These are phyloP conservation scores for Dipteronia sinensis DNA, from an alignment of 345 rosid species.

Conservation along the genomic window DNA sequence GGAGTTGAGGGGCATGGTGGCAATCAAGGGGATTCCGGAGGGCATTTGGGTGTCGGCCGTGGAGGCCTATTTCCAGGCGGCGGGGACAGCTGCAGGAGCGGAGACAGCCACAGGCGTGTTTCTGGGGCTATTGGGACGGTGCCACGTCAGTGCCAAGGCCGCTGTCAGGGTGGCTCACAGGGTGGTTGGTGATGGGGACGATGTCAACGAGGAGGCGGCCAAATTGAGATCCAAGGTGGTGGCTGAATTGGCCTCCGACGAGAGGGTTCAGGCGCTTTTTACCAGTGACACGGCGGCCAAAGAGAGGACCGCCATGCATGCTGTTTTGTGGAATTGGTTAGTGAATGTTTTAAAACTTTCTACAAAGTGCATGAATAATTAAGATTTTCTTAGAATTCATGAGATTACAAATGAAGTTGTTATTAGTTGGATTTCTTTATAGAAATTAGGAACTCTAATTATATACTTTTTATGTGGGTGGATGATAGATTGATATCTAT, in stretches of 20 bases:
- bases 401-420: no score
- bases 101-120: conserved; percentile 90
- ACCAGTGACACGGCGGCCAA: conserved; percentile 49
- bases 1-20: conserved; percentile 88
- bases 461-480: no score
- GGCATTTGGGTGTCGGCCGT: conserved; percentile 93
- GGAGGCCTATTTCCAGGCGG: conserved; percentile 83
- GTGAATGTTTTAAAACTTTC: conserved; percentile 3
- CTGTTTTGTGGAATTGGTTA: conserved; percentile 91
- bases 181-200: conserved; percentile 52
- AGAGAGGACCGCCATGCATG: conserved; percentile 80
- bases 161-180: conserved; percentile 80
- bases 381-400: neutral
- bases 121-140: conserved; percentile 77
- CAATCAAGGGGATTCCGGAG: conserved; percentile 83
- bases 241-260: conserved; percentile 77
- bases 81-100: conserved; percentile 89
- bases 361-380: neutral
- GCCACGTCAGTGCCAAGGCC: conserved; percentile 80
- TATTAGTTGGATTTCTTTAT: no score
- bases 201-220: conserved; percentile 55
- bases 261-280: conserved; percentile 82
- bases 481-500: neutral
- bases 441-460: no score
- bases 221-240: conserved; percentile 70